phyloP scores from a whole-genome alignment of 2,329 filamentous ascomycete genomes.

The Cadophora malorum region DNA sequence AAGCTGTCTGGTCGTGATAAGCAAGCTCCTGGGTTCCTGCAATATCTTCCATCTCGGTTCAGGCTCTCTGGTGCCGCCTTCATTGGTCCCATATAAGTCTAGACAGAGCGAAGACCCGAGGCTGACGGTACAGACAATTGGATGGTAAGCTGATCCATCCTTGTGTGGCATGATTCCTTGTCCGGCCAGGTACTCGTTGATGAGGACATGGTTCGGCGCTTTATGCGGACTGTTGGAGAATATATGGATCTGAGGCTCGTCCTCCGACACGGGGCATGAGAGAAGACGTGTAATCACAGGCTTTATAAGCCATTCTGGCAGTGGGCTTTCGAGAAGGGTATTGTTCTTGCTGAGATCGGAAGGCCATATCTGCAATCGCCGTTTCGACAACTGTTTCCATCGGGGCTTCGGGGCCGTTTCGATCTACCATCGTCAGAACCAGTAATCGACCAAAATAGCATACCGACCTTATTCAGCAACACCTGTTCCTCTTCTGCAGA shows the following conservation, averaged over 20 bases:
- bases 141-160: conserved; percentile 86
- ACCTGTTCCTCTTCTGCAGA: conserved; percentile 72
- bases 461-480: conserved; percentile 73
- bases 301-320: conserved; percentile 77
- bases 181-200: conserved; percentile 89
- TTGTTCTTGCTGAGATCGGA: conserved; percentile 82
- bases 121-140: conserved; percentile 89
- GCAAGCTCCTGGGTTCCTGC: conserved; percentile 82
- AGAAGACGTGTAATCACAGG: conserved; percentile 70
- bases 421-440: conserved; percentile 49
- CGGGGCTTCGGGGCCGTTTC: conserved; percentile 71
- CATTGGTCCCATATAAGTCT: conserved; percentile 72
- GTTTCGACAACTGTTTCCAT: conserved; percentile 89
- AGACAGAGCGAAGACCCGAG: conserved; percentile 79
- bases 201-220: conserved; percentile 85
- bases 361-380: conserved; percentile 89
- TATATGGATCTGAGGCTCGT: conserved; percentile 48
- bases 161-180: conserved; percentile 98
- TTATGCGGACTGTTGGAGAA: conserved; percentile 73
- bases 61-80: conserved; percentile 62
- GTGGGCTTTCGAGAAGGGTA: conserved; percentile 73
- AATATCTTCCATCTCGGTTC: conserved; percentile 65
- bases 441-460: not conserved
- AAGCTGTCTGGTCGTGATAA: conserved; percentile 72
- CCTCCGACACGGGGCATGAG: conserved; percentile 52